phyloP scores from a whole-genome alignment of 768 basidiomycete species.

The Pleurotus ostreatus region DNA sequence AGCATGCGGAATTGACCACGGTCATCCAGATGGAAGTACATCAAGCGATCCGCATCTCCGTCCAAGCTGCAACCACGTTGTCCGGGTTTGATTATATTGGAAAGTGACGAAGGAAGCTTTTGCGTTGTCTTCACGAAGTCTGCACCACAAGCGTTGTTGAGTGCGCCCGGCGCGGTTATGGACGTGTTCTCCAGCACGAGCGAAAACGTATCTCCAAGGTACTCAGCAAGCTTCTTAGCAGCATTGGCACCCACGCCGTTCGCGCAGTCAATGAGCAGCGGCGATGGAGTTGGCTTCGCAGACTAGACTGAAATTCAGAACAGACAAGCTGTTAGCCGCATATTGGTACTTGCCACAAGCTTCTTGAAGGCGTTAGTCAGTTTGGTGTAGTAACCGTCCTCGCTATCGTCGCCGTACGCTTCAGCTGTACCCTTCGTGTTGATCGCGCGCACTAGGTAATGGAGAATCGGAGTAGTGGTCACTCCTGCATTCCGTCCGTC shows the following conservation, averaged over 20 bases:
- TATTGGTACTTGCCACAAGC: conserved; percentile 62
- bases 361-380: conserved; percentile 80
- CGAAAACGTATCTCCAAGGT: conserved; percentile 57
- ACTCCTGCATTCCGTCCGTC: conserved; percentile 74
- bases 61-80: conserved; percentile 92
- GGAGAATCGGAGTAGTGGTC: conserved; percentile 91
- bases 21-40: conserved; percentile 90
- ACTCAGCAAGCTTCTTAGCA: conserved; percentile 54
- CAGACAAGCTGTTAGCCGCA: background rate
- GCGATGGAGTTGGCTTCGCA: conserved; percentile 50
- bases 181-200: conserved; percentile 69
- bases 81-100: conserved; percentile 56
- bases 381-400: conserved; percentile 82
- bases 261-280: conserved; percentile 92
- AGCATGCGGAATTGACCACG: conserved; percentile 81
- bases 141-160: conserved; percentile 90
- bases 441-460: conserved; percentile 88
- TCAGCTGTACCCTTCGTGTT: conserved; percentile 82
- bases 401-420: conserved; percentile 75
- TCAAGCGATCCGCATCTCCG: conserved; percentile 95
- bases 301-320: conserved; percentile 32
- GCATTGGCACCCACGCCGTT: conserved; percentile 91
- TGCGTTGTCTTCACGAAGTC: conserved; percentile 97
- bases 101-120: conserved; percentile 75
- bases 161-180: conserved; percentile 57